Conservation (phyloP, 768 basidiomycete species). For the Pulveroboletus sp. region DNA sequence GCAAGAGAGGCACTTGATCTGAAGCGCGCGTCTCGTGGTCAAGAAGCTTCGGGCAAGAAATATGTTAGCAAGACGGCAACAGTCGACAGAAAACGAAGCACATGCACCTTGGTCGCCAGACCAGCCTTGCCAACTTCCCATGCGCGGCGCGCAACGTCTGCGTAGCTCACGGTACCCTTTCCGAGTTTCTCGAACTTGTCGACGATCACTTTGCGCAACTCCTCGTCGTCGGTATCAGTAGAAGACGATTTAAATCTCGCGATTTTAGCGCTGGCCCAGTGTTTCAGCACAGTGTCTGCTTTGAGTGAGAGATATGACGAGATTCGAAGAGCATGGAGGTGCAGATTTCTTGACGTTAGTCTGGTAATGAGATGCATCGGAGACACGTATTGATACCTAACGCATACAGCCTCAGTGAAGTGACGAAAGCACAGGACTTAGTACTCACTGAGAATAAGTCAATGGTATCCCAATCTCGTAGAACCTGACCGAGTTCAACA, state of each 20-base stretch:
- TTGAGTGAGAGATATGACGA: conserved; percentile 80
- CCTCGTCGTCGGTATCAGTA: conserved; percentile 66
- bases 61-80: background rate
- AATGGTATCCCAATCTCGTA: conserved; percentile 93
- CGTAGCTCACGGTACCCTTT: conserved; percentile 79
- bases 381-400: conserved; percentile 77
- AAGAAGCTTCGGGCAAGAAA: conserved; percentile 53
- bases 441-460: conserved; percentile 80
- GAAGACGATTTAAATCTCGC: conserved; percentile 59
- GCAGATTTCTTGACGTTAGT: conserved; percentile 81
- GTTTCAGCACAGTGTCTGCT: conserved; percentile 83
- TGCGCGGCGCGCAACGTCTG: conserved; percentile 89
- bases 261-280: conserved; percentile 96
- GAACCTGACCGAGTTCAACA: conserved; percentile 87
- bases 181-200: conserved; percentile 85
- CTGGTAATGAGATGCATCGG: conserved; percentile 78
- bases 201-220: conserved; percentile 78
- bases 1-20: conserved; percentile 89
- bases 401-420: conserved; percentile 1
- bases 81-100: background rate
- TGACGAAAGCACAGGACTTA: background rate
- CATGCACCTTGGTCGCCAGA: conserved; percentile 75
- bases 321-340: conserved; percentile 88
- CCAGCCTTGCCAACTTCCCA: conserved; percentile 83
- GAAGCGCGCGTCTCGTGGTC: conserved; percentile 86